phyloP scores from a whole-genome alignment of 768 basidiomycete species.

The Pleurotus pulmonarius region DNA sequence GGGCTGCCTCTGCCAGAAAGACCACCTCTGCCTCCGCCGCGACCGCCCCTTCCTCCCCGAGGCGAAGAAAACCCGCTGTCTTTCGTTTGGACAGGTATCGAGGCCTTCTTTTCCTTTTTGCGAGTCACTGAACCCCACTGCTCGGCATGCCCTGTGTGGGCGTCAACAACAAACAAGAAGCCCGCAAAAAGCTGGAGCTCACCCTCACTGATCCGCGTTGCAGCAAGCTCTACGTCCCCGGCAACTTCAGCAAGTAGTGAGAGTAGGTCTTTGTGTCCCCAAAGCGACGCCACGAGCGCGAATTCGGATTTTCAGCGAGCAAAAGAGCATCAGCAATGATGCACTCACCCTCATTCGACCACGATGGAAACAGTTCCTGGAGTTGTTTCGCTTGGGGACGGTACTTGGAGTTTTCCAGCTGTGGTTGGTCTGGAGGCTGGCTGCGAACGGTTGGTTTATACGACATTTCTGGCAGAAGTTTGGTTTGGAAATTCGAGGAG shows the following conservation, averaged over 20 bases:
- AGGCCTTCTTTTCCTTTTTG: constrained; percentile 83
- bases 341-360: constrained; percentile 62
- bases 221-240: constrained; percentile 70
- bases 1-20: constrained; percentile 57
- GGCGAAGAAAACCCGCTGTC: constrained; percentile 29
- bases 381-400: constrained; percentile 55
- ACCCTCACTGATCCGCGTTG: constrained; percentile 77
- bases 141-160: constrained; percentile 70
- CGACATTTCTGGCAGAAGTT: constrained; percentile 29
- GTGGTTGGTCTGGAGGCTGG: constrained; percentile 24
- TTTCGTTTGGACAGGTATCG: constrained; percentile 38
- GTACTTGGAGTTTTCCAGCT: constrained; percentile 39
- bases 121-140: constrained; percentile 82
- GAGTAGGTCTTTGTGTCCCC: constrained; percentile 50
- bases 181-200: constrained; percentile 6
- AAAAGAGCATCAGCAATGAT: constrained; percentile 11
- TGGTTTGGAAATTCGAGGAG: too few relatives aligned
- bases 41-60: constrained; percentile 59
- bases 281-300: not conserved
- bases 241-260: constrained; percentile 62
- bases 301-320: constrained; percentile 16
- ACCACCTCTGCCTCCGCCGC: constrained; percentile 55
- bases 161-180: not conserved
- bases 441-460: constrained; percentile 49
- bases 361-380: constrained; percentile 67